phyloP scores from a whole-genome alignment of 1,139 yeast genomes.

The Saccharomyces hybrid region DNA sequence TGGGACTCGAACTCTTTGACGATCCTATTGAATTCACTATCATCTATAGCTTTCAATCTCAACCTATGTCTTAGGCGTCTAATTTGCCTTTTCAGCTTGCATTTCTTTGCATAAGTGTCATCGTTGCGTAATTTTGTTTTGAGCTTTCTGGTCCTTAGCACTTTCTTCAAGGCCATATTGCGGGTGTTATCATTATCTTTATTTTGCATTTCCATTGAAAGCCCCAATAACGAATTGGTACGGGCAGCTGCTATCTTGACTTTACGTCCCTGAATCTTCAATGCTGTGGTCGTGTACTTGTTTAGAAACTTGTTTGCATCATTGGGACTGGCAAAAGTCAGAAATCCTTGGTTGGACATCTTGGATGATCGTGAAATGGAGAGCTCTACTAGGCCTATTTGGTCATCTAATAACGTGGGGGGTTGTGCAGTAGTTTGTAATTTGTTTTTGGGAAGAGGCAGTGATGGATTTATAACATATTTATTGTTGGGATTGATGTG shows the following conservation, averaged over 20 bases:
- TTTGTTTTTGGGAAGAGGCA: constrained; percentile 13
- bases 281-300: constrained; percentile 35
- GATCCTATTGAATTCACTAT: constrained; percentile 11
- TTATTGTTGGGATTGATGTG: constrained; percentile 17
- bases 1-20: constrained; percentile 7
- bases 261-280: constrained; percentile 46
- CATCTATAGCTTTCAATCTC: constrained; percentile 16
- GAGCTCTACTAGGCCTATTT: constrained; percentile 15
- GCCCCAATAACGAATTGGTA: constrained; percentile 26
- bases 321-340: constrained; percentile 45
- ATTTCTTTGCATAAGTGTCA: constrained; percentile 14
- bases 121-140: constrained; percentile 12
- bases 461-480: constrained; percentile 8
- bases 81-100: constrained; percentile 19
- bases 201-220: constrained; percentile 8
- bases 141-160: constrained; percentile 12
- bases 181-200: background rate
- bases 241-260: constrained; percentile 42
- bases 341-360: constrained; percentile 82
- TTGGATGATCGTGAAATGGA: constrained; percentile 25
- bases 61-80: constrained; percentile 22
- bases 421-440: constrained; percentile 1
- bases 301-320: constrained; percentile 46
- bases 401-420: constrained; percentile 13
- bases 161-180: constrained; percentile 15